A percentile compares a stretch with the other conserved stretches of the same genome.
Conservation (phyloP, 805 yeast species). For the Diddensiella santjacobensis region DNA sequence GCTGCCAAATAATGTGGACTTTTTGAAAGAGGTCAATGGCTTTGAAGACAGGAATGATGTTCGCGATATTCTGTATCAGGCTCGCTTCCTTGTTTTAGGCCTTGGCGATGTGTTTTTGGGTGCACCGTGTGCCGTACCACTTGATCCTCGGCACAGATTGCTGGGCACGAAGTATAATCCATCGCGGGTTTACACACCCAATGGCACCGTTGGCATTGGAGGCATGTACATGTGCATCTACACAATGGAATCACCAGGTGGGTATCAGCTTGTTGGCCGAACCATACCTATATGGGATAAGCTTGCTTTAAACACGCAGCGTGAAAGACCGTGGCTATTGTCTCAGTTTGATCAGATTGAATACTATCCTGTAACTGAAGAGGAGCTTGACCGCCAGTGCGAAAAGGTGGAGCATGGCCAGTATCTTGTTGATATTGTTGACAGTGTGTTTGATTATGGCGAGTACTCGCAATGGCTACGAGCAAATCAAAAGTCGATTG, state of each 20-base stretch:
- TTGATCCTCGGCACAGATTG: conserved; percentile 92
- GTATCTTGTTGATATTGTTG: conserved; percentile 69
- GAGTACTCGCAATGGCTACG: conserved; percentile 76
- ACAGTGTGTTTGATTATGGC: conserved; percentile 77
- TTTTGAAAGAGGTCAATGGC: conserved; percentile 84
- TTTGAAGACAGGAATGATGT: conserved; percentile 66
- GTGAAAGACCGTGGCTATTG: conserved; percentile 79
- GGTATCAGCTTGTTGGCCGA: conserved; percentile 93
- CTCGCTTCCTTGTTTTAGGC: conserved; percentile 88
- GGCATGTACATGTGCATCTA: conserved; percentile 99
- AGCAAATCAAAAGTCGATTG: conserved; percentile 68
- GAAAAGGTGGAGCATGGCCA: conserved; percentile 78
- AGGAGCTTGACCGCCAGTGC: conserved; percentile 65
- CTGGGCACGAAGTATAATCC: conserved; percentile 95
- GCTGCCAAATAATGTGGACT: conserved; percentile 97
- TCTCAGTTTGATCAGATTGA: conserved; percentile 92
- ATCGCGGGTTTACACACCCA: conserved; percentile 91
- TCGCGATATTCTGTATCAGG: conserved; percentile 78
- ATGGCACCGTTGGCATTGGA: conserved; percentile 97
- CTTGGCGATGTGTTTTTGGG: conserved; percentile 97
- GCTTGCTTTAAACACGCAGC: conserved; percentile 66
- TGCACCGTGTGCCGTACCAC: conserved; percentile 97
- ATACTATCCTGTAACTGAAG: conserved; percentile 87
- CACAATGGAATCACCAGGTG: conserved; percentile 98
- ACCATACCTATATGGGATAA: conserved; percentile 98